These are phyloP conservation scores for Ensete glaucum DNA, from an alignment of 176 grass and related monocot species.

Conservation along the genomic window DNA sequence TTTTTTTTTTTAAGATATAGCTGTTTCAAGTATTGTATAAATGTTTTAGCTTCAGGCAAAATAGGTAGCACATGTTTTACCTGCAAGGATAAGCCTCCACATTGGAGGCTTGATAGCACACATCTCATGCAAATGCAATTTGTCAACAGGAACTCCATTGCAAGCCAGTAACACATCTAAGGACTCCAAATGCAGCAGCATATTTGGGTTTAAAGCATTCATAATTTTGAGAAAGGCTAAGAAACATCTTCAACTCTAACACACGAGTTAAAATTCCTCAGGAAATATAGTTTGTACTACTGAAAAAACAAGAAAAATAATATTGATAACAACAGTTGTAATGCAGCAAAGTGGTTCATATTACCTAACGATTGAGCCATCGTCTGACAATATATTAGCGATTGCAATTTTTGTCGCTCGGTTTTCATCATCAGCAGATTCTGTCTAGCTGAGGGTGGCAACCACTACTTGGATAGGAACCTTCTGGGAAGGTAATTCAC, in stretches of 20 bases:
- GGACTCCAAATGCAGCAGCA: not conserved
- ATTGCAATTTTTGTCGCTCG: not conserved
- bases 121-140: no score
- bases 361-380: not conserved
- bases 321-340: no score
- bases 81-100: no score
- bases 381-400: not conserved
- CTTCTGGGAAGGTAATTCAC: constrained; percentile 56
- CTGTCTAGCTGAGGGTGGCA: not conserved
- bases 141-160: no score
- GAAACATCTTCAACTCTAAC: not conserved
- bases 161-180: not conserved
- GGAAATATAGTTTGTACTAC: not conserved
- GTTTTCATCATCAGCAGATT: constrained; percentile 6
- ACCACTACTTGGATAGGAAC: constrained; percentile 2
- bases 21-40: no score
- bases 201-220: not conserved
- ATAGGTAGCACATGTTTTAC: no score
- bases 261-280: not conserved
- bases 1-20: no score
- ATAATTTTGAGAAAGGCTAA: not conserved
- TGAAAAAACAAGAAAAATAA: not conserved
- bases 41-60: no score
- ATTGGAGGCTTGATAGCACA: no score
- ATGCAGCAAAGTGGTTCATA: not conserved